phyloP scores from a whole-genome alignment of 1,284 basidiomycete genomes.

The Xanthoconium separans region DNA sequence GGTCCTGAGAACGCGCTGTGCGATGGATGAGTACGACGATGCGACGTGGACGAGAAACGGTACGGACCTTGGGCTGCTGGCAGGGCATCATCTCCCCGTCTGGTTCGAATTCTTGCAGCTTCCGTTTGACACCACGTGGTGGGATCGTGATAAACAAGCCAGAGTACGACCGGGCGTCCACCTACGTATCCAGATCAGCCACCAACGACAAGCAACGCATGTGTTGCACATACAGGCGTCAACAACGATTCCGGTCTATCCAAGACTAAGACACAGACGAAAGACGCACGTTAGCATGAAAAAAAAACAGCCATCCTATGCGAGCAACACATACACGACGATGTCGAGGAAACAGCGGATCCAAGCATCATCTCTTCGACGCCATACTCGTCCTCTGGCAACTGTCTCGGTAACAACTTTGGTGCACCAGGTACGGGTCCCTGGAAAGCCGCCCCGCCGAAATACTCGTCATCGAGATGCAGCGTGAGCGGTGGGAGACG shows the following conservation, averaged over 20 bases:
- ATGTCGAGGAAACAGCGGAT: background rate
- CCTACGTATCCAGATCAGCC: constrained; percentile 8
- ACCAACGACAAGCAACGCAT: background rate
- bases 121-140: constrained; percentile 22
- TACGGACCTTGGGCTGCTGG: constrained; percentile 20
- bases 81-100: background rate
- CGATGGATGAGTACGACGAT: background rate
- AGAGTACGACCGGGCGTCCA: constrained; percentile 9
- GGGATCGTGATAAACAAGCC: constrained; percentile 29
- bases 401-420: constrained; percentile 20
- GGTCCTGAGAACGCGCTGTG: constrained; percentile 14
- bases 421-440: constrained; percentile 23
- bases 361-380: constrained; percentile 11
- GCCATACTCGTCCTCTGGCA: constrained; percentile 27
- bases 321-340: constrained; percentile 16
- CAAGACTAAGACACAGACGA: background rate
- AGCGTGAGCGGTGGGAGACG: constrained; percentile 22
- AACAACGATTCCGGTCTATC: constrained; percentile 1
- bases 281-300: constrained; percentile 1
- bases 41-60: background rate
- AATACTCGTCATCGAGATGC: constrained; percentile 1
- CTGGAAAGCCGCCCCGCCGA: background rate
- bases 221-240: constrained; percentile 19
- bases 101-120: constrained; percentile 22
- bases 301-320: background rate